Evolutionary conservation across 2,329 filamentous ascomycete species (phyloP), one percentile per base, ranked within the genome.

Genomic region (Aureobasidium sp.): DNA sequence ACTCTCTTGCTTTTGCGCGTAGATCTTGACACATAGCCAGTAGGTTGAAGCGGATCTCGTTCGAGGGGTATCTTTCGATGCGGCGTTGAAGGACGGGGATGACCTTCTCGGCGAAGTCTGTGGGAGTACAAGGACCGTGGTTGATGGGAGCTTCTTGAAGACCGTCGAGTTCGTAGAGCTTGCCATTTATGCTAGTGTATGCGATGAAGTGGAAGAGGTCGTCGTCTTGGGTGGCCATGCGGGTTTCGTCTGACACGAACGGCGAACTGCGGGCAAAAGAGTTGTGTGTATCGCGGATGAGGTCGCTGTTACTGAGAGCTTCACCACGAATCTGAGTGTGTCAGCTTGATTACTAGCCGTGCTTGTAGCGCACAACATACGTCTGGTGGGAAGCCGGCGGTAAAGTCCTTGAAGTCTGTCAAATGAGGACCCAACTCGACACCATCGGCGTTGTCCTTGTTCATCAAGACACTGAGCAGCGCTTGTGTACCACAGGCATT

Each of bases 161-260:
- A 20, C 94, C 94, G 75, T 99, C 94, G 58, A 99, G 83, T 78
- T 99, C 94, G 80, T 97, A 99, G 61, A 99, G 82, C 5, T 79
- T 85, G 67, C 87, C 88, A 71, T 88, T 84, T 67, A 96, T 82
- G 60, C 87, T 84, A 9, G 91, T 92, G 77, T 99, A 99, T 32
- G 92, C 94, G 70, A 99, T 91, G 76, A 99, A 99, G 78, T 99
- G 94, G 78, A 95, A 99, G 32, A 93, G 90, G 71, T 97, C 94
- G 70, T 96, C 91, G 61, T 90, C 82, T 65, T 86, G 86, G n/a
- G 82, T 84, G 15, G 84, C 83, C 12, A 85, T 79, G 12, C 87
- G 84, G 68, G 88, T 84, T 65, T 91, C 95, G 82, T 99, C 94
- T 74, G 96, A 91, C 60, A 90, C 87, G 72, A 99, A 99, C 2